Evolutionary conservation across 208 protist genomes (phyloP), one percentile per base, ranked within the genome.

Genomic region (Wallacemonas collosoma): DNA sequence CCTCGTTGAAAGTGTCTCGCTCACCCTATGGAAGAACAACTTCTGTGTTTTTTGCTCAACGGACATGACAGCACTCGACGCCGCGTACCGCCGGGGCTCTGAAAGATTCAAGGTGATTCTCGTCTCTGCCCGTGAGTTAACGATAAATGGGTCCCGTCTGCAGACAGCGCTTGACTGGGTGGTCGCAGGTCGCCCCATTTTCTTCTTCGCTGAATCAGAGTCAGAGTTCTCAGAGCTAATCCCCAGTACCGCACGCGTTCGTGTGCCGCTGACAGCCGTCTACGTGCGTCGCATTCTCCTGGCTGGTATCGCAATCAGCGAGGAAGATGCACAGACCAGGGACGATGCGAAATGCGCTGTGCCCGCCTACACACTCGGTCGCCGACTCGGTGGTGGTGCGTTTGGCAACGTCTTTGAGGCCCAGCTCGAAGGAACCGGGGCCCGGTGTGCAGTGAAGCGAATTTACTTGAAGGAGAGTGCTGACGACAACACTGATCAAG

Each of bases 351-450:
- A 71, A 3, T 80, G 81, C 39, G 79, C 85, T 14, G 85, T 93
- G 11, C 87, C 88, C 1, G 65, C 73, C 8, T 95, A 95, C 75
- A 86, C 77, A 15, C 87, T 95, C 7, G 91, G 91, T 12, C 81
- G 89, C 7, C 80, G 88, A 2, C 75, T 95, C 2, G 91, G 91
- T 50, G 87, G 86, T 51, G 91, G 91, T 2, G 88, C 91, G 35
- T 93, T 84, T 67, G 88, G 88, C 15, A 93, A 88, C 67, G 91
- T 95, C 9, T 95, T 95, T 81, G 91, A 95, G 81, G 91, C 80
- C 5, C 83, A 88, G 56, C 90, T 95, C 54, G 89, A 89, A 50
- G 35, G 75, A 4, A 85, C 74, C 2, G 87, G 83, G 0, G 87
- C 75, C 12, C 79, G 79, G 40, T 95, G 91, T 68, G 88, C 91